Evolutionary conservation across 768 basidiomycete species (phyloP), one percentile per base, ranked within the genome.

Genomic region (Termitomyces sp.): DNA sequence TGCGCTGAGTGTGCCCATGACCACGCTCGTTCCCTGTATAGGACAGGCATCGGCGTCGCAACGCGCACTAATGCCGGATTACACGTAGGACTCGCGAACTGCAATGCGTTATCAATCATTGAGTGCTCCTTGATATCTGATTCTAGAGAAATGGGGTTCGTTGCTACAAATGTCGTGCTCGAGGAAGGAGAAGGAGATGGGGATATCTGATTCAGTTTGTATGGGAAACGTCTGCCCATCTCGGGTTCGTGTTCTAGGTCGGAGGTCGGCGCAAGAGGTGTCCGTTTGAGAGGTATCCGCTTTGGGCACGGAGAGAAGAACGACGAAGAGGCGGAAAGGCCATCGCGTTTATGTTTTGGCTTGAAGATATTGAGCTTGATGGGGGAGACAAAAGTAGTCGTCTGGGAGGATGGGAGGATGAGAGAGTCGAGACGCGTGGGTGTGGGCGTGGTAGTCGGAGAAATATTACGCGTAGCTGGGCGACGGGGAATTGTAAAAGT

Each of bases 251-350:
- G 10, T 18, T 37, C 24, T 16, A 37, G 34, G 8, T 51, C 5
- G 12, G 37, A 26, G 26, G 26, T 45, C 5, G 42, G 13, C 12
- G 13, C 29, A 5, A 55, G 36, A 16, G 51, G 46, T 1, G 24
- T 48, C 4, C 55, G 55, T 24, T 57, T 57, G 8, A 58, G 24
- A 20, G 51, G 54, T 1, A 34, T 48, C 4, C 56, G 55, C 36
- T 62, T 57, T 16, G 55, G 55, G 13, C 45, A 48, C 3, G 61
- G 58, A 28, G 58, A 59, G 56, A 57, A 60, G 49, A 59, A 59
- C 3, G 61, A 59, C 2, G 58, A 57, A 33, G 55, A 57, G 5
- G 51, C 46, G 6, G 61, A 60, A 20, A 36, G 48, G 10, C 16
- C 24, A 12, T 42, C 34, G 20, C 52, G 56, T 26, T 46, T 58